Conservation (phyloP, 2,329 filamentous ascomycete genomes). For the Colletotrichum cordylinicola region DNA sequence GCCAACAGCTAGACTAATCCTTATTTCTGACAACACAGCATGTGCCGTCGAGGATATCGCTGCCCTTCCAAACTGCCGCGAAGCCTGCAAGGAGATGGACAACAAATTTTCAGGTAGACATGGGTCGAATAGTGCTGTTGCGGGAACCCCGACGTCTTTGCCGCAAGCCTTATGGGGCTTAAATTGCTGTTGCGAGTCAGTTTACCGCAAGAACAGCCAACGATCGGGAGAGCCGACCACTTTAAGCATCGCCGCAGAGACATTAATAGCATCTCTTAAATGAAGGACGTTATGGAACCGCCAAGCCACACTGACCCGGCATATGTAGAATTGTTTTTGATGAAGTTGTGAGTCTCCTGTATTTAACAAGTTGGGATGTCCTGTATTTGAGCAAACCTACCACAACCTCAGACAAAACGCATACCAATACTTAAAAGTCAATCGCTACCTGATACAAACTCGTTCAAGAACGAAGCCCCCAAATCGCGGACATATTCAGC, state of each 20-base stretch:
- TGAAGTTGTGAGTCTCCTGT: neutral
- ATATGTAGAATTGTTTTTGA: neutral
- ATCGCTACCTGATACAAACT: neutral
- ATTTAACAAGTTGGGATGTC: neutral
- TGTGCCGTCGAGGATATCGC: neutral
- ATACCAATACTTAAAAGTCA: neutral
- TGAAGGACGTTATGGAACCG: neutral
- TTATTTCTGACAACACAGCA: neutral
- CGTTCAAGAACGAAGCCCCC: neutral
- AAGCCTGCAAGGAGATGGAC: neutral
- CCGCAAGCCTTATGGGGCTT: neutral
- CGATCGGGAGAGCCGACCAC: neutral
- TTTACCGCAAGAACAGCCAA: neutral
- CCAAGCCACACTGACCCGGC: neutral
- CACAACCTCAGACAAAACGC: fast-evolving
- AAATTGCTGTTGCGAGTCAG: neutral
- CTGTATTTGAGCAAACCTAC: neutral
- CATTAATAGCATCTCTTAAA: slow-evolving; percentile 1
- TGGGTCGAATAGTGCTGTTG: neutral
- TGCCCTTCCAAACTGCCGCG: neutral
- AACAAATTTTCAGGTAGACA: neutral
- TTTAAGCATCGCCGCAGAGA: neutral
- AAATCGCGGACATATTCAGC: neutral
- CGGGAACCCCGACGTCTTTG: neutral
- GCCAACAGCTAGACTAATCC: neutral